Evolutionary conservation across 1,139 yeast genomes (phyloP).

Genomic region (Suhomyces coccinellae): DNA sequence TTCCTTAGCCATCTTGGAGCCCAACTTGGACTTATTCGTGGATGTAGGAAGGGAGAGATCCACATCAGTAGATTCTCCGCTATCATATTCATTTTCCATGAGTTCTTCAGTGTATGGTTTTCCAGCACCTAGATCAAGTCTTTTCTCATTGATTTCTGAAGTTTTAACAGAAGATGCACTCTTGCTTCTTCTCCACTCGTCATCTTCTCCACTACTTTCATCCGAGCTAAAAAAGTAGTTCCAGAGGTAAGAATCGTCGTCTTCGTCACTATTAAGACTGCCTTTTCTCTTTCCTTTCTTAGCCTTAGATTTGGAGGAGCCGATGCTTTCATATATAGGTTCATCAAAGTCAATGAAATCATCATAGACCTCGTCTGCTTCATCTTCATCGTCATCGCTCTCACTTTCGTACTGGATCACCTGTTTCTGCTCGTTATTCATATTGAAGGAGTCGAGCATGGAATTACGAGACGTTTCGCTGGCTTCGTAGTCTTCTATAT

Average conservation of each 20-base stretch:
- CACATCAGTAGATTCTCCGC: slow-evolving; percentile 91
- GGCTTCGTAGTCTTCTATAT: slow-evolving; percentile 5
- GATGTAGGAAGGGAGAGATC: slow-evolving; percentile 75
- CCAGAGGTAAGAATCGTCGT: slow-evolving; percentile 56
- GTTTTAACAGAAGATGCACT: slow-evolving; percentile 4
- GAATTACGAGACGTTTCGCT: slow-evolving; percentile 19
- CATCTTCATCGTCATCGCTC: slow-evolving; percentile 28
- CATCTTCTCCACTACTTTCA: slow-evolving; percentile 30
- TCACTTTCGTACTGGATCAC: slow-evolving; percentile 35
- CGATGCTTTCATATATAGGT: slow-evolving; percentile 9
- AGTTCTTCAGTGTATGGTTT: slow-evolving; percentile 11
- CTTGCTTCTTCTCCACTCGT: slow-evolving; percentile 12
- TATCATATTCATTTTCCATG: slow-evolving; percentile 36
- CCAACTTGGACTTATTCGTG: slow-evolving; percentile 52
- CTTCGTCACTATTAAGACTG: slow-evolving; percentile 42
- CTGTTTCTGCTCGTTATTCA: slow-evolving; percentile 23
- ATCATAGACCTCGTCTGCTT: slow-evolving; percentile 25
- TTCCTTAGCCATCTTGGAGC: slow-evolving; percentile 82
- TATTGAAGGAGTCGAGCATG: slow-evolving; percentile 29
- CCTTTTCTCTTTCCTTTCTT: slow-evolving; percentile 16
- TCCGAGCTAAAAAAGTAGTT: slow-evolving; percentile 54
- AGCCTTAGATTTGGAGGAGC: slow-evolving; percentile 6
- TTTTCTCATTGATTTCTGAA: slow-evolving; percentile 2
- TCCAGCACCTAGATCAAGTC: slow-evolving; percentile 1
- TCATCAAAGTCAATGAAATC: slow-evolving; percentile 22